Percentiles rank a stretch among this genome's conserved stretches.
These are phyloP conservation scores for Heterobasidion irregulare DNA, from an alignment of 1,284 basidiomycete genomes.

Conservation along the genomic window DNA sequence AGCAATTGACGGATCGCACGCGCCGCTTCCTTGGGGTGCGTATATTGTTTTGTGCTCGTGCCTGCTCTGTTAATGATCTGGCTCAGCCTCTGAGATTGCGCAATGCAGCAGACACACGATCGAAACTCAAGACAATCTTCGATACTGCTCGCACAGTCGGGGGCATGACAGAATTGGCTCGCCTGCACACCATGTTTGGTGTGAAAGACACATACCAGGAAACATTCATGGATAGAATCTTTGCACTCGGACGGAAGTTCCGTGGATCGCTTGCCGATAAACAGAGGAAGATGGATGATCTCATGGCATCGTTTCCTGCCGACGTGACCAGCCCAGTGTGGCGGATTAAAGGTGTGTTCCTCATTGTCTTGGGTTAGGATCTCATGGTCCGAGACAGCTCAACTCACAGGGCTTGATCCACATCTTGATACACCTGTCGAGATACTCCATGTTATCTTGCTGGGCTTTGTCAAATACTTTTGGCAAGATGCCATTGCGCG, in stretches of 20 bases:
- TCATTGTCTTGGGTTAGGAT: no score
- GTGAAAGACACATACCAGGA: background rate
- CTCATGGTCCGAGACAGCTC: no score
- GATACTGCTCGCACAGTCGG: background rate
- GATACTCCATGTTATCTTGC: slow-evolving; percentile 25
- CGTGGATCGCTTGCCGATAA: background rate
- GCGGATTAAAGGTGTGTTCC: slow-evolving; percentile 10
- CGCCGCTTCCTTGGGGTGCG: background rate
- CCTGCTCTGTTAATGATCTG: background rate
- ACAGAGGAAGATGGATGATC: background rate
- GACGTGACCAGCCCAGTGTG: slow-evolving; percentile 12
- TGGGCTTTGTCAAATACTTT: slow-evolving; percentile 29
- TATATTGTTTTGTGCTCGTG: background rate
- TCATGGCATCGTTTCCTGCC: background rate
- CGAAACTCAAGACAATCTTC: background rate
- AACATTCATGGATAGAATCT: background rate
- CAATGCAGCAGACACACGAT: background rate
- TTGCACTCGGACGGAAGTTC: background rate
- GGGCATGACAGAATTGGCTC: background rate
- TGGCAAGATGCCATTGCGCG: slow-evolving; percentile 24
- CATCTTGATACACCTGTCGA: slow-evolving; percentile 27
- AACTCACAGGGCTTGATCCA: slow-evolving; percentile 19
- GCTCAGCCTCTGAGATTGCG: background rate
- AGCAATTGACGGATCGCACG: background rate
- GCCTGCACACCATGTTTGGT: background rate